These are phyloP conservation scores for Claviceps pusilla DNA, from an alignment of 2,329 filamentous ascomycete species.

Conservation along the genomic window DNA sequence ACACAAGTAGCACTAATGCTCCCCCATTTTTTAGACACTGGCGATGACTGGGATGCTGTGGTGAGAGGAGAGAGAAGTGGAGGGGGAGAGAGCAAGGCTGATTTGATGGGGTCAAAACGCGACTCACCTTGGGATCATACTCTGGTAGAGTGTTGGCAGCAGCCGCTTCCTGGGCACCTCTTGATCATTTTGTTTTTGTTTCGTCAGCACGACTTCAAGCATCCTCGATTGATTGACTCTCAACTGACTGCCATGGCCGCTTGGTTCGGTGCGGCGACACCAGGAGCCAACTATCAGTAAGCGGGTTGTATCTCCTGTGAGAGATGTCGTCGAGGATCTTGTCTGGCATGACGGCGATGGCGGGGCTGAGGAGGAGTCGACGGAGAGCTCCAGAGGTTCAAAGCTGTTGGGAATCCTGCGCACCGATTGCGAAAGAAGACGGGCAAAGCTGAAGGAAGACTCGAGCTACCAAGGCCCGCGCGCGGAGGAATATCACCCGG, in stretches of 20 bases:
- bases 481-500: background rate
- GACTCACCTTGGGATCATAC: conserved; percentile 59
- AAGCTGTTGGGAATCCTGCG: background rate
- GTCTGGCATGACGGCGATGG: conserved; percentile 44
- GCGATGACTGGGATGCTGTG: background rate
- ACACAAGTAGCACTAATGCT: conserved; percentile 70
- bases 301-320: conserved; percentile 82
- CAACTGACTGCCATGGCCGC: conserved; percentile 85
- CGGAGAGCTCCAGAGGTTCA: background rate
- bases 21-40: background rate
- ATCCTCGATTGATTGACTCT: background rate
- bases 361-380: background rate
- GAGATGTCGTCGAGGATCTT: conserved; percentile 87
- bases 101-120: no score
- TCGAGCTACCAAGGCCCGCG: background rate
- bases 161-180: conserved; percentile 63
- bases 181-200: conserved; percentile 19
- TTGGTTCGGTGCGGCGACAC: conserved; percentile 95
- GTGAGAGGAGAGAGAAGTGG: background rate
- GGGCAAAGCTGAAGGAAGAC: background rate
- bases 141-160: conserved; percentile 55
- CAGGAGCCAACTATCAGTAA: conserved; percentile 80
- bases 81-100: background rate
- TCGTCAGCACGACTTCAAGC: background rate
- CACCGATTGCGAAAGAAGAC: background rate